Percentiles rank a stretch among this genome's conserved stretches.
Conservation (phyloP, 768 basidiomycete species). For the Lactifluus hygrophoroides region DNA sequence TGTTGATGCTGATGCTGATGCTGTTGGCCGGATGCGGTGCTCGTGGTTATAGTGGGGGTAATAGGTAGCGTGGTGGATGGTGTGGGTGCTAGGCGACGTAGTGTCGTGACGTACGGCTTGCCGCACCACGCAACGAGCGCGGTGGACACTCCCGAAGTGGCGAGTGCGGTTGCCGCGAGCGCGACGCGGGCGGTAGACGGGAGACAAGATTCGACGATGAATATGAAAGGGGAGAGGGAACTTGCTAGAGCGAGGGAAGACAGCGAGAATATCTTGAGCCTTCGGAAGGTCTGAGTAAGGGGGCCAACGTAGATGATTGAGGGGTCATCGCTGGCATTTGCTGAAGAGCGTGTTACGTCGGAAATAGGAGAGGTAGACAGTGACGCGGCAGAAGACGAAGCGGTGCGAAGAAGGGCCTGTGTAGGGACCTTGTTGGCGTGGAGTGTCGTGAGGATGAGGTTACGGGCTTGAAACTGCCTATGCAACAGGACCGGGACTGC, state of each 20-base stretch:
- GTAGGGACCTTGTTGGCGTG: not conserved
- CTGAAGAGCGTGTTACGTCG: not conserved
- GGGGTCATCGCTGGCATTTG: slow-evolving; percentile 23
- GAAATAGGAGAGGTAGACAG: not conserved
- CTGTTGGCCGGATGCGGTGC: not conserved
- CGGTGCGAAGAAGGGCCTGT: not conserved
- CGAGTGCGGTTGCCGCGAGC: slow-evolving; percentile 61
- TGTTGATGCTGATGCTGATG: slow-evolving; percentile 21
- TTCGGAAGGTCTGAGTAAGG: slow-evolving; percentile 59
- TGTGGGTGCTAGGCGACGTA: slow-evolving; percentile 36
- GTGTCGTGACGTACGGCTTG: slow-evolving; percentile 60
- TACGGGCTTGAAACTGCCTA: not conserved
- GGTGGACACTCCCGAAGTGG: slow-evolving; percentile 67
- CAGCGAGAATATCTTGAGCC: slow-evolving; percentile 76
- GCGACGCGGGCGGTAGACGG: slow-evolving; percentile 60
- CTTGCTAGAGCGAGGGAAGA: slow-evolving; percentile 63
- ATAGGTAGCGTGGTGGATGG: not conserved
- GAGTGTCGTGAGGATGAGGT: not conserved
- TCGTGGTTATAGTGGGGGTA: slow-evolving; percentile 24
- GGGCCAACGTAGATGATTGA: slow-evolving; percentile 56
- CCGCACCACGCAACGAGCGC: slow-evolving; percentile 65
- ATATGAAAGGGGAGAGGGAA: slow-evolving; percentile 70
- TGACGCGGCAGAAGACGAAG: not conserved
- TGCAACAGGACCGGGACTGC: not conserved
- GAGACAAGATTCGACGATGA: slow-evolving; percentile 70